These are phyloP conservation scores for Anethum foeniculum DNA, from an alignment of 140 eudicot species.

Conservation along the genomic window DNA sequence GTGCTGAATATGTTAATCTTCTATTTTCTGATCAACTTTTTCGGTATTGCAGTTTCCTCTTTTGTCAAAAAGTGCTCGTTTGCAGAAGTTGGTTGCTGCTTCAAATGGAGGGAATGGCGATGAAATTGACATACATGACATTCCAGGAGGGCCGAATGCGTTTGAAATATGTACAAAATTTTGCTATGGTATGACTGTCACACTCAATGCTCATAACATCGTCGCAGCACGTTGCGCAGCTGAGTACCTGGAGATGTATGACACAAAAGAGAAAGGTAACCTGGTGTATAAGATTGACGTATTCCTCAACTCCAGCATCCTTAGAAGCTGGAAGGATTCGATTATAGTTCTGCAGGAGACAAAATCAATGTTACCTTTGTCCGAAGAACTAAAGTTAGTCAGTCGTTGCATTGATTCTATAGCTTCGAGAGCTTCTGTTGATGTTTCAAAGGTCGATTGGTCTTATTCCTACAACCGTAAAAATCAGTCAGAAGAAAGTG, in stretches of 20 bases:
- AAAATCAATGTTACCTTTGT: constrained; percentile 39
- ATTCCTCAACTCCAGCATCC: constrained; percentile 64
- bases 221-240: constrained; percentile 74
- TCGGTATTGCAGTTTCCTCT: constrained; percentile 72
- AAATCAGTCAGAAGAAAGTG: constrained; percentile 60
- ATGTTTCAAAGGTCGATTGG: constrained; percentile 79
- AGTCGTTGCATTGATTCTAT: constrained; percentile 65
- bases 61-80: constrained; percentile 67
- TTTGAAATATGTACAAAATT: constrained; percentile 89
- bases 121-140: constrained; percentile 56
- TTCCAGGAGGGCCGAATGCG: constrained; percentile 80
- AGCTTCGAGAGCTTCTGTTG: constrained; percentile 69
- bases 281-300: constrained; percentile 84
- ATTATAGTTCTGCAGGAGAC: constrained; percentile 75
- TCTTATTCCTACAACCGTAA: constrained; percentile 74
- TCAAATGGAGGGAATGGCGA: constrained; percentile 48
- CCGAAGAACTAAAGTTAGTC: constrained; percentile 68
- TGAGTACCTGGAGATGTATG: constrained; percentile 82
- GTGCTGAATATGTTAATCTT: constrained; percentile 5
- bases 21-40: background rate
- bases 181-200: constrained; percentile 90
- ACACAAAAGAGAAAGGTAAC: constrained; percentile 77
- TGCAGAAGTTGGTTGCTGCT: constrained; percentile 57
- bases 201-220: constrained; percentile 78
- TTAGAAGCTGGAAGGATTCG: constrained; percentile 94